Conservation (phyloP, 495 filamentous ascomycete species). For the Penicillium angulare region DNA sequence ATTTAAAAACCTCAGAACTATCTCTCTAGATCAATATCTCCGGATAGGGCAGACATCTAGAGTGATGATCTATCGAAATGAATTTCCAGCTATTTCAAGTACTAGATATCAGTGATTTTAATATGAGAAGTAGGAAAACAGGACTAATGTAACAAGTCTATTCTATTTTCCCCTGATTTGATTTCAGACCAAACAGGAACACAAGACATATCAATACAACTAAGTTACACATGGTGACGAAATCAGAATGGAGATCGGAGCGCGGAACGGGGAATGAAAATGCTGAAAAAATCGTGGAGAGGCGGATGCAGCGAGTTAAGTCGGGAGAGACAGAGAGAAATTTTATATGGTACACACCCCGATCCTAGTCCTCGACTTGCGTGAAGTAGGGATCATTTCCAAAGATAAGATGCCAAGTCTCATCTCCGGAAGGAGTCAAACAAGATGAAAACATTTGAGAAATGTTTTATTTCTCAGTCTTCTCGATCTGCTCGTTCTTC, state of each 20-base stretch:
- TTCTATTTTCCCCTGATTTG: constrained; percentile 24
- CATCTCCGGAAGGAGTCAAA: not conserved
- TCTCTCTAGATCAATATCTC: no score
- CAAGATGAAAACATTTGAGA: not conserved
- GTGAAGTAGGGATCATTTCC: constrained; percentile 6
- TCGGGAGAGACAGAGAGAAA: constrained; percentile 15
- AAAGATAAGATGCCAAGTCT: not conserved
- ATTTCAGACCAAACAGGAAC: constrained; percentile 12
- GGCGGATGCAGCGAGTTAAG: constrained; percentile 14
- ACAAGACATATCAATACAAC: constrained; percentile 34
- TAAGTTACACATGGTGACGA: constrained; percentile 29
- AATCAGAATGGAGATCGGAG: constrained; percentile 17
- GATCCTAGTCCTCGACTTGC: constrained; percentile 13
- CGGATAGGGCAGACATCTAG: no score
- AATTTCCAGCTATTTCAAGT: no score
- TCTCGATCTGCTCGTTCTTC: constrained; percentile 25
- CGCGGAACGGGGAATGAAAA: constrained; percentile 29
- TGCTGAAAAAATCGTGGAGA: constrained; percentile 24
- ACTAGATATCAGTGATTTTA: not conserved
- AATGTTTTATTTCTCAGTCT: constrained; percentile 27
- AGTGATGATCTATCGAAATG: no score
- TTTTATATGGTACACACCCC: constrained; percentile 33
- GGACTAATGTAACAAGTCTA: constrained; percentile 29
- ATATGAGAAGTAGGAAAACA: constrained; percentile 5
- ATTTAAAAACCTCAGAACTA: no score